phyloP scores from a whole-genome alignment of 345 rosid species.

The Fremontodendron californicum region DNA sequence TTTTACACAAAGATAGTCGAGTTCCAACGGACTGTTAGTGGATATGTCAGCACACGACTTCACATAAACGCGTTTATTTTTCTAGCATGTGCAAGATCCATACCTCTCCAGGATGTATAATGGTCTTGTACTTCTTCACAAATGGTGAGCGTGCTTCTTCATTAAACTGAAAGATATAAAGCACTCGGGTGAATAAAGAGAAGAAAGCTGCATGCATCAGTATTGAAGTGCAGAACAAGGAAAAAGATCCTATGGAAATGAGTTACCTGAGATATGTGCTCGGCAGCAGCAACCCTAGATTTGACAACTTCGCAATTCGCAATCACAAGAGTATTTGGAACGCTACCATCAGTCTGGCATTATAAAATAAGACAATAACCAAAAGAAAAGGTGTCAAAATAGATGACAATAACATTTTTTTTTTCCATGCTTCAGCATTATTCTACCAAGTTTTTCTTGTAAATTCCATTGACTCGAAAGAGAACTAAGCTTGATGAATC shows the following conservation, averaged over 20 bases:
- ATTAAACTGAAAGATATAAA: constrained; percentile 57
- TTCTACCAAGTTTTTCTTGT: not conserved
- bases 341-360: constrained; percentile 78
- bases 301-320: constrained; percentile 79
- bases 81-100: not conserved
- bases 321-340: constrained; percentile 87
- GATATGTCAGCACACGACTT: not conserved
- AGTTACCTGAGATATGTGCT: constrained; percentile 69
- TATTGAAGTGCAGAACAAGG: not conserved
- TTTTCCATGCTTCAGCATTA: not conserved
- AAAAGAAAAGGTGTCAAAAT: constrained; percentile 5
- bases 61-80: not conserved
- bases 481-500: not conserved
- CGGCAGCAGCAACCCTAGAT: constrained; percentile 81
- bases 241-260: not conserved
- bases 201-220: not conserved
- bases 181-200: not conserved
- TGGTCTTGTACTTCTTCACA: constrained; percentile 96
- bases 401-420: not conserved
- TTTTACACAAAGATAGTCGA: not conserved
- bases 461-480: not conserved
- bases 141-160: constrained; percentile 99
- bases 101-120: constrained; percentile 99
- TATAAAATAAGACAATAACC: constrained; percentile 5
- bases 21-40: not conserved